Evolutionary conservation across 495 filamentous ascomycete species (phyloP).

Genomic region (Poronia punctata): DNA sequence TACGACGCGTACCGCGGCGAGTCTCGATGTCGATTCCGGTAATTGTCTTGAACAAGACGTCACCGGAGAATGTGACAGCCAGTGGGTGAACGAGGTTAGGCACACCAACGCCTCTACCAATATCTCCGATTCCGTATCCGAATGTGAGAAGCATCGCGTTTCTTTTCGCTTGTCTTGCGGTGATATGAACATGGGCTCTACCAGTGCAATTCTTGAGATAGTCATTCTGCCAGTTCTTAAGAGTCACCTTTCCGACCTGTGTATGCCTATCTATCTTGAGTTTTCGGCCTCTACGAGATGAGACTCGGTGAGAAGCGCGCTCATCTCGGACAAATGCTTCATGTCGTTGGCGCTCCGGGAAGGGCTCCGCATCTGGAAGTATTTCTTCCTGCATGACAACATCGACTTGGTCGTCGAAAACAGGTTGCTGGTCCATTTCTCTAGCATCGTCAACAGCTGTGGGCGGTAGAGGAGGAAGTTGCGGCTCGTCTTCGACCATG

Average conservation of each 20-base stretch:
- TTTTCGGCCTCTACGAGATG: slow-evolving; percentile 21
- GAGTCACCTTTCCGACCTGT: slow-evolving; percentile 43
- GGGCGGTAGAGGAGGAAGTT: slow-evolving; percentile 28
- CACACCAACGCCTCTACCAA: slow-evolving; percentile 24
- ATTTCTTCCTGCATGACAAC: slow-evolving; percentile 25
- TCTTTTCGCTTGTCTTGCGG: slow-evolving; percentile 31
- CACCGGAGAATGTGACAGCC: slow-evolving; percentile 30
- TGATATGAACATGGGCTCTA: slow-evolving; percentile 8
- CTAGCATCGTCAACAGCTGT: slow-evolving; percentile 1
- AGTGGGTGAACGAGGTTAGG: slow-evolving; percentile 29
- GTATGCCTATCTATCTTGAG: slow-evolving; percentile 34
- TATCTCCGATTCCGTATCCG: slow-evolving; percentile 32
- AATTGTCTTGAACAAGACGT: slow-evolving; percentile 24
- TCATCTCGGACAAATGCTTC: slow-evolving; percentile 14
- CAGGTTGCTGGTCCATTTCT: slow-evolving; percentile 8
- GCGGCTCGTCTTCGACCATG: slow-evolving; percentile 23
- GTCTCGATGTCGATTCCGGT: slow-evolving; percentile 14
- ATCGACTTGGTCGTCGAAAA: slow-evolving; percentile 16
- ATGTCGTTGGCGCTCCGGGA: slow-evolving; percentile 19
- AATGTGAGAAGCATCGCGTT: slow-evolving; percentile 40
- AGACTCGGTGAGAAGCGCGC: slow-evolving; percentile 15
- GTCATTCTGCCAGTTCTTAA: slow-evolving; percentile 52
- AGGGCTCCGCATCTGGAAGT: slow-evolving; percentile 26
- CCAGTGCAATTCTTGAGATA: slow-evolving; percentile 46
- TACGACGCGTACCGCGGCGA: slow-evolving; percentile 17